These are phyloP conservation scores for Neonectria ditissima DNA, from an alignment of 2,329 filamentous ascomycete genomes.

Conservation along the genomic window DNA sequence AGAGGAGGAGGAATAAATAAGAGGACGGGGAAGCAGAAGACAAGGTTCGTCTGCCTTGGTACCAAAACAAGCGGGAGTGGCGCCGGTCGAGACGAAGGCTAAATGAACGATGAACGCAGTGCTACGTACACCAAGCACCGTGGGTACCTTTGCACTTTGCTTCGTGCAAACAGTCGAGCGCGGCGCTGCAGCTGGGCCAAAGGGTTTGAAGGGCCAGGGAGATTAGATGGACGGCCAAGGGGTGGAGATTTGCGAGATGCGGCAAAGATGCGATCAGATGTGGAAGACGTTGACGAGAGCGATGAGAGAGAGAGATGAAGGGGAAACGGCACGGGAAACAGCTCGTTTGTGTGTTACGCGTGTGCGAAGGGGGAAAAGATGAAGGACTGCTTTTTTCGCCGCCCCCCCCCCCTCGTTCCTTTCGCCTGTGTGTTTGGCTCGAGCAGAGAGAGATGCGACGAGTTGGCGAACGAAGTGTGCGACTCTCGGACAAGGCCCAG, in stretches of 20 bases:
- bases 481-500: conserved; percentile 35
- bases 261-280: background rate
- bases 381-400: conserved; percentile 11
- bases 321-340: conserved; percentile 15
- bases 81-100: background rate
- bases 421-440: conserved; percentile 10
- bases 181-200: conserved; percentile 19
- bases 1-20: conserved; percentile 5
- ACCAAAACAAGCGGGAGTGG: conserved; percentile 14
- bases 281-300: background rate
- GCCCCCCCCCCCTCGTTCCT: background rate
- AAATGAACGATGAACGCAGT: conserved; percentile 2
- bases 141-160: no score
- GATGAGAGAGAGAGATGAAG: background rate
- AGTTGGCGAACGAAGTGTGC: conserved; percentile 31
- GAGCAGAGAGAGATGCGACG: conserved; percentile 14
- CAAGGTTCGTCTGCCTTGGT: background rate
- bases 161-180: background rate
- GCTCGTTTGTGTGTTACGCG: background rate
- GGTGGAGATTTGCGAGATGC: conserved; percentile 21
- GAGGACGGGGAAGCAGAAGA: background rate
- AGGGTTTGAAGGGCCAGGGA: conserved; percentile 21
- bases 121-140: background rate
- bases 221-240: conserved; percentile 15
- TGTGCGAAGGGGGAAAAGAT: conserved; percentile 15